Evolutionary conservation across 2,329 filamentous ascomycete species (phyloP), one percentile per base, ranked within the genome.

Genomic region (Elsinoe arachidis): DNA sequence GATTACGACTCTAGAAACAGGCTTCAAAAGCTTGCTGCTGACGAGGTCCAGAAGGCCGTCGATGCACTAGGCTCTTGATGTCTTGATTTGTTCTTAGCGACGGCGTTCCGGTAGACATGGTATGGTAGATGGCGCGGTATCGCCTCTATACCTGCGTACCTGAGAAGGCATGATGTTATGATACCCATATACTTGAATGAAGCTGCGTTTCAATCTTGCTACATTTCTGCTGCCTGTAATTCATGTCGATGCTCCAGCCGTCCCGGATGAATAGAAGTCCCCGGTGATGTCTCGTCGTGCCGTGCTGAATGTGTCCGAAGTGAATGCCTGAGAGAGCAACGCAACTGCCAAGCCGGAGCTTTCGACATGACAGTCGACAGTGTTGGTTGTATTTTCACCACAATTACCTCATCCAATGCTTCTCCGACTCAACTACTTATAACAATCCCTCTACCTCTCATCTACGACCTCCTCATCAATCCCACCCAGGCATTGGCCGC

Each of bases 11-110:
- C 82, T 57, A 81, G 84, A 58, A 81, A 80, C 62, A 80, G 79
- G 49, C 90, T 90, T 80, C 88, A 95, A 73, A 83, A 80, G 63
- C 80, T 89, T 65, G 91, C 90, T 12, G 81, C 78, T 15, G 81
- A 84, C 44, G 90, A 96, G 73, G 92, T 96, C 3, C 82, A 84
- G 59, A 83, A 80, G 64, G 90, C 90, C 14, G 78, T 96, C n/a
- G 51, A 55, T 23, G 39, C 54, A 14, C 43, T 56, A 19, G 30
- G 37, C 12, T 12, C 30, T 41, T 56, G 30, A 47, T 34, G 15
- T 39, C 12, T 2, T 46, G 21, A 14, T 12, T 19, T 53, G 34
- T 21, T 47, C 44, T 56, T 49, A 56, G 54, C 54, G 54, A 47
- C 37, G 54, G 54, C 54, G 54, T 56, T 56, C 41, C 39, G 54